Base-by-base conservation (phyloP, 345 rosid species). In the Excoecaria cochinchinensis region DNA sequence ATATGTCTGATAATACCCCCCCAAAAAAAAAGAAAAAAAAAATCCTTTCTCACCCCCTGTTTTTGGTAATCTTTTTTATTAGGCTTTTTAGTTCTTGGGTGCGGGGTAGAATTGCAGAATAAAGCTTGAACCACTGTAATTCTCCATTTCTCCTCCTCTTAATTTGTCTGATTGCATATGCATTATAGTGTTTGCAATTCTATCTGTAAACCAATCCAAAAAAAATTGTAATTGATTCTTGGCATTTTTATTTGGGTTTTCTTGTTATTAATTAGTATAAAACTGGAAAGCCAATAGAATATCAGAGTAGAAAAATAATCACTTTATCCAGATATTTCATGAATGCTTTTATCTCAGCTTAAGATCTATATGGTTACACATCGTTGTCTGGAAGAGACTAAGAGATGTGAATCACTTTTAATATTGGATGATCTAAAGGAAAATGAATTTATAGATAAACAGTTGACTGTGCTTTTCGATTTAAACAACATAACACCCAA, bases 91-190 rank as follows among this genome's bases (percentile, higher is more conserved):
- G 50, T 50, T 68, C 10, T 48, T 82, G 67, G 69, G 76, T 79
- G 83, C 74, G 83, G 83, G 77, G 67, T 76, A 79, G 84, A 82
- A 77, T 64, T 79, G 77, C 77, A 82, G 74, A 81, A 73, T 73
- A 82, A 82, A 77, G 83, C 70, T 74, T 76, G 78, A 74, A 67
- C 70, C 31, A 44, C 67, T 76, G 78, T 60, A 70, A 68, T 75
- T 55, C 74, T 70, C 50, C 67, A 53, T 53, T 15, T 40, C 36
- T 57, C 31, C 31, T 31, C 31, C 31, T 31, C 46, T 40, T 5
- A 51, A 16, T 78, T 73, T 57, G 79, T 77, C 79, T 73, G 75
- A 55, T 70, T 79, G 80, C 80, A 76, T 82, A 22, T 71, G 84
- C 81, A 74, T 74, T 69, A 57, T 59, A 78, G 64, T 61, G 71